Base-by-base conservation (phyloP, 768 basidiomycete species). In the Mycena chlorophos region DNA sequence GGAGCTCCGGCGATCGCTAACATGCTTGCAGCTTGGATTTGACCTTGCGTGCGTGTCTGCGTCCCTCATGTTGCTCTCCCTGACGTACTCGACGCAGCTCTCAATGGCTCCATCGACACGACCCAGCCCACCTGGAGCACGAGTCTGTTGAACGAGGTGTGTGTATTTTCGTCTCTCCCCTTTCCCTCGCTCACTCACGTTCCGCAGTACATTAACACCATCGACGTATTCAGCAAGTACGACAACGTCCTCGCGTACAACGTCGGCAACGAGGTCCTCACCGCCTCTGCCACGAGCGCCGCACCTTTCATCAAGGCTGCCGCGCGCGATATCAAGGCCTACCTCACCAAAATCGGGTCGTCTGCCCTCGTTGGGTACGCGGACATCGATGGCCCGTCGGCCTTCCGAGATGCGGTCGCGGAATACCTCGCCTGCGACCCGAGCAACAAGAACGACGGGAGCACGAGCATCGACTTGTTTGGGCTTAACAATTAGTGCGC, bases 161-260 rank as follows among this genome's bases (percentile, higher is more conserved):
- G 54, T n/a, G 5, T 3, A 25, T 19, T 37, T 43, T 27, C 13
- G 4, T 5, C 23, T 6, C 17, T 13, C 75, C 17, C 86, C 85
- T 67, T 68, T 81, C 55, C 67, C 65, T 25, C 87, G 85, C 28
- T 59, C 68, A 82, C 13, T 27, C 12, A 14, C 46, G 5, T 13
- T 6, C 20, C 20, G 23, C 29, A 84, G 56, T 97, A 95, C 70
- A 78, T 88, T 56, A 67, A 68, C 26, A 96, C 92, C 25, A 89
- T 96, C 63, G 78, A 91, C 59, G 76, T 75, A 0, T 95, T 95
- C 76, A 78, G 78, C 66, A 84, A 89, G 68, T 97, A 96, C 64
- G 84, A 91, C 76, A 97, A 97, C 62, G 82, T 97, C 16, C 75
- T 96, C 53, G 94, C 86, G 12, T 95, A 80, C 73, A 96, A 95